Percentiles rank a stretch among this genome's conserved stretches.
Conservation (phyloP, 306 rosid genomes). For the Hippophae gyantsensis region DNA sequence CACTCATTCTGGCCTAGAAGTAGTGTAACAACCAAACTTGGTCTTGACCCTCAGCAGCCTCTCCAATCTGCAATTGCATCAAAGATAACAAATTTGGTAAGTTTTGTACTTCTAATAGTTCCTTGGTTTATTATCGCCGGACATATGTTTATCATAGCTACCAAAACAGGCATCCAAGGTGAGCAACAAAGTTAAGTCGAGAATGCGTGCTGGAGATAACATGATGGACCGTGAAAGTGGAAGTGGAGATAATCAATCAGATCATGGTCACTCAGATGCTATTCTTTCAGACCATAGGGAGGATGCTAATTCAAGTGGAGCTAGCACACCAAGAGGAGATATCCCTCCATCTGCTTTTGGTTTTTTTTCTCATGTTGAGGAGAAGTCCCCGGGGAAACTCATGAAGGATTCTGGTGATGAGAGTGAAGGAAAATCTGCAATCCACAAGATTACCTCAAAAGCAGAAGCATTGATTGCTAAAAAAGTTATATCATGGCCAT, state of each 20-base stretch:
- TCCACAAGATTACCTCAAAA: conserved; percentile 55
- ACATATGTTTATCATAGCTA: conserved; percentile 31
- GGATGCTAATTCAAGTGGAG: conserved; percentile 90
- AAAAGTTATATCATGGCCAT: conserved; percentile 83
- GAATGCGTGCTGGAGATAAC: conserved; percentile 56
- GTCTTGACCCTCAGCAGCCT: conserved; percentile 86
- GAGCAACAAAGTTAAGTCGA: conserved; percentile 84
- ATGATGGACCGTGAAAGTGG: conserved; percentile 58
- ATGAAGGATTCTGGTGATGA: conserved; percentile 57
- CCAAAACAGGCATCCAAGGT: conserved; percentile 79
- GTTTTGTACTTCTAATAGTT: conserved; percentile 29
- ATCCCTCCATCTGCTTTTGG: conserved; percentile 46
- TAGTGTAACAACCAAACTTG: conserved; percentile 49
- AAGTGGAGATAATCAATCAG: conserved; percentile 57
- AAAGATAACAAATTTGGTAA: conserved; percentile 84
- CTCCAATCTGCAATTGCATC: conserved; percentile 72
- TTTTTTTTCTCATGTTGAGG: conserved; percentile 42
- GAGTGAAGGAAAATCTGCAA: conserved; percentile 51
- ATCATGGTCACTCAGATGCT: conserved; percentile 43
- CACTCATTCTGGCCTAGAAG: conserved; percentile 33
- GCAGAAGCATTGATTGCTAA: conserved; percentile 88
- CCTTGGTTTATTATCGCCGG: conserved; percentile 24
- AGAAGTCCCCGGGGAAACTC: conserved; percentile 46
- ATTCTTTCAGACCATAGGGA: conserved; percentile 54
- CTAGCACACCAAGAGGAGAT: conserved; percentile 89